phyloP scores from a whole-genome alignment of 805 yeast genomes.

The Grigorovia yakushimaensis region DNA sequence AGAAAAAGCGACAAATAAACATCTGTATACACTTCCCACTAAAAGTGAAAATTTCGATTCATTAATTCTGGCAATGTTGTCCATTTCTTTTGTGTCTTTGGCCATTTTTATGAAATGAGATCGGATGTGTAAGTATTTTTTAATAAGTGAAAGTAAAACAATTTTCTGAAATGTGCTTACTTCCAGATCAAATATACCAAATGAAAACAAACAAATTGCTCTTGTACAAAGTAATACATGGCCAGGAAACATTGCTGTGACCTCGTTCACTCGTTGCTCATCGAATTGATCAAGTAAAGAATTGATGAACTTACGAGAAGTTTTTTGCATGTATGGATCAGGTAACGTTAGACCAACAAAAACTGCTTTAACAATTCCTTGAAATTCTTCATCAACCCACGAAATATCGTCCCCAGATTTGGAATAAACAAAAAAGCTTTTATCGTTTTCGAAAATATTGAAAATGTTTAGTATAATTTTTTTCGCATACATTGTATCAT shows the following conservation, averaged over 20 bases:
- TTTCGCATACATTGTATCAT: conserved; percentile 15
- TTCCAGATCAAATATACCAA: conserved; percentile 25
- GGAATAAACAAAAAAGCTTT: conserved; percentile 18
- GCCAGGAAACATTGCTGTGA: conserved; percentile 27
- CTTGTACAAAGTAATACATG: conserved; percentile 29
- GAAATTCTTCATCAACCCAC: conserved; percentile 19
- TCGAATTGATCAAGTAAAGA: conserved; percentile 21
- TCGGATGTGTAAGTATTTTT: conserved; percentile 33
- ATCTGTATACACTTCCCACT: conserved; percentile 39
- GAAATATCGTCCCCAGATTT: conserved; percentile 9
- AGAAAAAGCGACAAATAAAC: conserved; percentile 41
- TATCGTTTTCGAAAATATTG: conserved; percentile 22
- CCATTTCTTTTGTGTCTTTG: conserved; percentile 17
- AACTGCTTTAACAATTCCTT: conserved; percentile 30
- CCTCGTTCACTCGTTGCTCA: conserved; percentile 16
- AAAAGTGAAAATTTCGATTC: conserved; percentile 25
- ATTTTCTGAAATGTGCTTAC: conserved; percentile 27
- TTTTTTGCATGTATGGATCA: conserved; percentile 28
- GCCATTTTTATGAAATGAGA: conserved; percentile 22
- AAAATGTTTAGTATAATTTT: conserved; percentile 24
- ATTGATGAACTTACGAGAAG: conserved; percentile 31
- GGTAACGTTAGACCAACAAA: conserved; percentile 31
- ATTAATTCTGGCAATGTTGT: conserved; percentile 20
- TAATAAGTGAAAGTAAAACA: conserved; percentile 31
- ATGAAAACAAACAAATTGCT: conserved; percentile 31